These are phyloP conservation scores for Trichoderma sp. DNA, from an alignment of 2,329 filamentous ascomycete genomes.

Conservation along the genomic window DNA sequence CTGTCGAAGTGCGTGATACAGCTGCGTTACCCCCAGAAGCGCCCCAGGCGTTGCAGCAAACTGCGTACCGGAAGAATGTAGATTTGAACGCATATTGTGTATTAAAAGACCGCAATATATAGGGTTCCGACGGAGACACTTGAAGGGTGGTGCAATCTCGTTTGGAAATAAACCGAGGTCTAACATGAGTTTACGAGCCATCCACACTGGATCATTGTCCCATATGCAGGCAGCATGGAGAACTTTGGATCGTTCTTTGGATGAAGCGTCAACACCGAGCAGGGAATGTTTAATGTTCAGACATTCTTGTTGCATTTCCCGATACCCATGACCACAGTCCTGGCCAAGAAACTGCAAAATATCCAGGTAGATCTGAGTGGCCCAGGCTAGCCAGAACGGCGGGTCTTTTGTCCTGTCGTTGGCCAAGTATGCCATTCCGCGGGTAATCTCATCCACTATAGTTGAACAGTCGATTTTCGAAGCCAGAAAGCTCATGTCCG, in stretches of 20 bases:
- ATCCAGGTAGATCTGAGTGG: neutral
- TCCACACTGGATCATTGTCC: neutral
- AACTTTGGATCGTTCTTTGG: neutral
- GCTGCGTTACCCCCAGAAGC: neutral
- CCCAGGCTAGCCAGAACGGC: neutral
- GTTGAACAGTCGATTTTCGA: neutral
- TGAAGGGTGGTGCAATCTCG: neutral
- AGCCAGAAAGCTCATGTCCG: neutral
- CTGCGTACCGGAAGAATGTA: neutral
- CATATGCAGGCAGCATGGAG: neutral
- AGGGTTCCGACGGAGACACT: neutral
- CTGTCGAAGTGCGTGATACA: conserved; percentile 1
- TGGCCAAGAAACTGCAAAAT: neutral
- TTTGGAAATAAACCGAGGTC: neutral
- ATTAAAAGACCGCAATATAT: neutral
- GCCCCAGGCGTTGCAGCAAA: neutral
- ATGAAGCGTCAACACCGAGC: neutral
- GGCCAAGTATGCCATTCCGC: neutral
- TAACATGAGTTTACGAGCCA: neutral
- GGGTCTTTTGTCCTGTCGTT: neutral
- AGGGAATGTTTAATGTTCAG: neutral
- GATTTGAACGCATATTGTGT: neutral
- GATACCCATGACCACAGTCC: neutral
- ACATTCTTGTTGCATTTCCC: neutral
- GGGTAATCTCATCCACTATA: neutral